phyloP scores from a whole-genome alignment of 495 filamentous ascomycete species.

The Parmelia sp. region DNA sequence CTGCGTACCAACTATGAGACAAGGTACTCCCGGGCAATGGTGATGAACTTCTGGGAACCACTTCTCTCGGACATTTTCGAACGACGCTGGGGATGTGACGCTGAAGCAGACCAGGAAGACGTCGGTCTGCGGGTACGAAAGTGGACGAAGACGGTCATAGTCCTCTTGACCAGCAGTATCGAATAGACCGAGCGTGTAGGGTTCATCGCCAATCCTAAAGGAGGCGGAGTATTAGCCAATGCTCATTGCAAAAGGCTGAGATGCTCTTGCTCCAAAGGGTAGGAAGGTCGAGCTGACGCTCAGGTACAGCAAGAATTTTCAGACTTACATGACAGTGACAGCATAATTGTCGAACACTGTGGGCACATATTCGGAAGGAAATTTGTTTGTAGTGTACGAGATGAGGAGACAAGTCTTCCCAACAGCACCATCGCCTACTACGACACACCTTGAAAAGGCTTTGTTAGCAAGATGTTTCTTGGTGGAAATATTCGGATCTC shows the following conservation, averaged over 20 bases:
- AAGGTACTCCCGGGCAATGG: conserved; percentile 96
- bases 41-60: conserved; percentile 99
- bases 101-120: conserved; percentile 99
- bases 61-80: conserved; percentile 98
- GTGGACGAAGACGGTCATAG: conserved; percentile 92
- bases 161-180: conserved; percentile 99
- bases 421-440: conserved; percentile 98
- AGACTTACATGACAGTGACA: conserved; percentile 93
- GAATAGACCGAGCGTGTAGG: conserved; percentile 93
- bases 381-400: conserved; percentile 99
- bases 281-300: background rate
- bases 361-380: conserved; percentile 98
- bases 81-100: conserved; percentile 96
- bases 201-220: conserved; percentile 94
- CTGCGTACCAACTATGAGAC: conserved; percentile 96
- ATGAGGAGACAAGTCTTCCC: conserved; percentile 98
- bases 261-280: background rate
- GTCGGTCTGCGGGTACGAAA: conserved; percentile 97
- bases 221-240: conserved; percentile 26
- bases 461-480: conserved; percentile 1
- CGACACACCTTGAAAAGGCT: conserved; percentile 69
- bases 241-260: background rate
- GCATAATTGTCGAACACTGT: conserved; percentile 99
- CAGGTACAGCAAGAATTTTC: background rate
- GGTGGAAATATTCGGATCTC: background rate